phyloP scores from a whole-genome alignment of 805 yeast species.

The Myxozyma mucilagina region DNA sequence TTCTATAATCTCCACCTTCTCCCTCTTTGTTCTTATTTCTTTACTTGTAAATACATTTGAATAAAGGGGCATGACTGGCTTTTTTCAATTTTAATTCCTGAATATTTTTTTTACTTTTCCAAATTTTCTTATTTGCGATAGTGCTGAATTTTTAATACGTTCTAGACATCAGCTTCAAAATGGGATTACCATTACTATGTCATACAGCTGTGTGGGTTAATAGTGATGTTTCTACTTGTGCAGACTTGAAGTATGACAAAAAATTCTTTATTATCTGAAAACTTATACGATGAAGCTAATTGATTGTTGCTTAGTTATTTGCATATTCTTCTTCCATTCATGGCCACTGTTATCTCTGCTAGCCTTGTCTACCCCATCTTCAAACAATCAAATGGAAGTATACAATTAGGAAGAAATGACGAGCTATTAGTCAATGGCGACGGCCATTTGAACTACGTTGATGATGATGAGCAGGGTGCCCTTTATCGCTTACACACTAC shows the following conservation, averaged over 20 bases:
- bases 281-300: background rate
- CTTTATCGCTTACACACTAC: constrained; percentile 19
- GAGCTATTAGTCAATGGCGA: background rate
- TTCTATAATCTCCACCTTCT: no score
- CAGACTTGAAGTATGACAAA: background rate
- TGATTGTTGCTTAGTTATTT: background rate
- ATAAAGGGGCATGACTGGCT: no score
- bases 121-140: no score
- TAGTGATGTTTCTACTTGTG: constrained; percentile 2
- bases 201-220: background rate
- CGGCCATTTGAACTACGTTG: background rate
- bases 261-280: background rate
- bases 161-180: background rate
- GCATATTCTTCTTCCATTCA: background rate
- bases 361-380: background rate
- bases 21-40: no score
- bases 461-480: background rate
- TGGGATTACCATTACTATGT: background rate
- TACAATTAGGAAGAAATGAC: background rate
- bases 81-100: no score
- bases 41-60: no score
- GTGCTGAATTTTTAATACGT: no score
- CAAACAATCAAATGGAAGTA: background rate
- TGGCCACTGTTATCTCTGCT: background rate
- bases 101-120: no score